Conservation (phyloP, 2,329 filamentous ascomycete species). For the Diaporthe sp. region DNA sequence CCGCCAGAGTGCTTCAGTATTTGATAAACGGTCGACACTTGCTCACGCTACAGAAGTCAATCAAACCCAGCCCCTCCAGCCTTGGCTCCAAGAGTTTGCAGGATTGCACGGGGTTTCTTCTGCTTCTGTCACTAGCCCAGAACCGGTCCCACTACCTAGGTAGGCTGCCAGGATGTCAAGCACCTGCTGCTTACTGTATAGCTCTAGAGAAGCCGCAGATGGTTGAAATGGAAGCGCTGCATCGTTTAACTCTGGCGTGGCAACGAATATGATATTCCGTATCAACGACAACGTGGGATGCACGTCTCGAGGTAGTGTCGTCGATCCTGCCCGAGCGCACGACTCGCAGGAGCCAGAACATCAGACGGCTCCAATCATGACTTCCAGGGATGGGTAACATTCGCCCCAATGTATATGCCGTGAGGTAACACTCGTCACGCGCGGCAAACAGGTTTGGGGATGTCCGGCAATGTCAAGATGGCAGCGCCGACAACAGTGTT, state of each 20-base stretch:
- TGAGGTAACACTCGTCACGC: conserved; percentile 12
- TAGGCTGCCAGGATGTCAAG: neutral
- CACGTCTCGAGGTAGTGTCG: neutral
- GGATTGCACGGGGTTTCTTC: conserved; percentile 6
- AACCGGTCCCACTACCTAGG: neutral
- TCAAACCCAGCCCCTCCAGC: neutral
- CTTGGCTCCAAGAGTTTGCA: neutral
- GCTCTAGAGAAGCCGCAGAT: neutral
- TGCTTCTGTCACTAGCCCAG: conserved; percentile 14
- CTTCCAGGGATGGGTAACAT: neutral
- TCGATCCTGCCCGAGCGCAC: conserved; percentile 21
- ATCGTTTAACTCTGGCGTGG: neutral
- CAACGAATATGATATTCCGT: neutral
- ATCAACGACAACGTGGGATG: neutral
- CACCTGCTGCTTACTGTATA: neutral
- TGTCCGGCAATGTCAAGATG: neutral
- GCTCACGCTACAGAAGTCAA: conserved; percentile 2
- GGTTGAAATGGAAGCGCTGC: neutral
- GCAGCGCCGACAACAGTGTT: neutral
- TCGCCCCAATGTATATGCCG: neutral
- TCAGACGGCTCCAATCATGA: conserved; percentile 1
- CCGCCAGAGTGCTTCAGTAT: neutral
- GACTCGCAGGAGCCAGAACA: neutral
- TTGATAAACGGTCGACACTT: neutral
- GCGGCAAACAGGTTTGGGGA: neutral